phyloP scores from a whole-genome alignment of 768 basidiomycete genomes.

The Leccinum disarticulatum region DNA sequence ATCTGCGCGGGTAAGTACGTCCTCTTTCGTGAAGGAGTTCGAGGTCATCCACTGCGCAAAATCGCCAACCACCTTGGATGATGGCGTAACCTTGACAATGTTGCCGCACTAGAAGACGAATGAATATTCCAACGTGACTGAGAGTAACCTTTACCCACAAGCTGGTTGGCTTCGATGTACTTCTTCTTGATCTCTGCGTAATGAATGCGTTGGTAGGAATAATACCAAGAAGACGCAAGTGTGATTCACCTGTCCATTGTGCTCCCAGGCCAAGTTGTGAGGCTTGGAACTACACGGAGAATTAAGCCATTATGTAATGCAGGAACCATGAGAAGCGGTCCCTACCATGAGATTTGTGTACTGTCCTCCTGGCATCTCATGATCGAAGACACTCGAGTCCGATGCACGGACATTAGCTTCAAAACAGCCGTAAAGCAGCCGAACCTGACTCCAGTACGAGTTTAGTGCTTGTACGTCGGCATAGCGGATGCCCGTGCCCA shows the following conservation, averaged over 20 bases:
- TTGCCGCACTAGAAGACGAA: slow-evolving; percentile 74
- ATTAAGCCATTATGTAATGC: slow-evolving; percentile 22
- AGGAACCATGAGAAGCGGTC: slow-evolving; percentile 12
- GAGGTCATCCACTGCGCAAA: slow-evolving; percentile 99
- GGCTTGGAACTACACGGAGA: slow-evolving; percentile 83
- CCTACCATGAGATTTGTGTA: slow-evolving; percentile 91
- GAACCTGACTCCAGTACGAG: slow-evolving; percentile 97
- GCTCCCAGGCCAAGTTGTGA: slow-evolving; percentile 94
- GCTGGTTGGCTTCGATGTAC: slow-evolving; percentile 96
- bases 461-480: slow-evolving; percentile 97
- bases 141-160: slow-evolving; percentile 52
- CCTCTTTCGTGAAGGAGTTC: slow-evolving; percentile 83
- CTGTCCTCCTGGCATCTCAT: slow-evolving; percentile 99
- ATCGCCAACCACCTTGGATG: slow-evolving; percentile 98
- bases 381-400: slow-evolving; percentile 97
- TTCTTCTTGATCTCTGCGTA: slow-evolving; percentile 89
- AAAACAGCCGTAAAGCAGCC: slow-evolving; percentile 93
- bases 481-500: slow-evolving; percentile 96
- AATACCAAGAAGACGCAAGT: slow-evolving; percentile 7
- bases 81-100: slow-evolving; percentile 98
- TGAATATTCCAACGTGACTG: slow-evolving; percentile 2
- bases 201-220: slow-evolving; percentile 7
- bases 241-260: slow-evolving; percentile 78
- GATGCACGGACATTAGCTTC: slow-evolving; percentile 97
- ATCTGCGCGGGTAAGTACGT: slow-evolving; percentile 84